Evolutionary conservation across 805 yeast species (phyloP).

Genomic region (Millerozyma acaciae): DNA sequence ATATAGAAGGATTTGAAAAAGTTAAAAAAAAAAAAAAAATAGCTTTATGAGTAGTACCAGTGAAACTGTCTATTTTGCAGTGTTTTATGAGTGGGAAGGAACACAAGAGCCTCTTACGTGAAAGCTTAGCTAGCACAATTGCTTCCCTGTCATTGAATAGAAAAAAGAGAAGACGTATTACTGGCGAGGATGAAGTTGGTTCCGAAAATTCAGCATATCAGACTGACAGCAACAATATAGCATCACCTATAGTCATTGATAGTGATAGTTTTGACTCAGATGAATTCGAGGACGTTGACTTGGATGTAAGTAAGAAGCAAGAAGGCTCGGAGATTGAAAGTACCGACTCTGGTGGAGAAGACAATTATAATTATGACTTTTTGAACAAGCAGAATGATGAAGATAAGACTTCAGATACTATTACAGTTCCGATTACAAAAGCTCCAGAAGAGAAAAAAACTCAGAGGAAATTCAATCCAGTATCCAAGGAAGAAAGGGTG

Average conservation of each 20-base stretch:
- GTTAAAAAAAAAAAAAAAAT: too few relatives aligned
- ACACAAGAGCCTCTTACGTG: too few relatives aligned
- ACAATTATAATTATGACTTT: slow-evolving; percentile 2
- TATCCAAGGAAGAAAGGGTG: slow-evolving; percentile 50
- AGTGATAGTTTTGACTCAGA: slow-evolving; percentile 28
- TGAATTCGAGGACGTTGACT: slow-evolving; percentile 29
- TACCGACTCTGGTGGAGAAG: background rate
- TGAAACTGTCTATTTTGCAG: too few relatives aligned
- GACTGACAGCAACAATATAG: background rate
- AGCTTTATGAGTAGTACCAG: too few relatives aligned
- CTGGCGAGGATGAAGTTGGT: slow-evolving; percentile 7
- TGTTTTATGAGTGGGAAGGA: too few relatives aligned
- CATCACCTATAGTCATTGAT: background rate
- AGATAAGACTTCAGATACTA: slow-evolving; percentile 7
- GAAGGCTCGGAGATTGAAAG: background rate
- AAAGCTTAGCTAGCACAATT: too few relatives aligned
- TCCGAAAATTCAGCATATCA: slow-evolving; percentile 13
- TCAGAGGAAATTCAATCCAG: slow-evolving; percentile 28
- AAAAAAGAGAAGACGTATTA: background rate
- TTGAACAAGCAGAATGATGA: slow-evolving; percentile 5
- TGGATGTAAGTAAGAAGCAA: slow-evolving; percentile 7
- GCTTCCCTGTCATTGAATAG: too few relatives aligned
- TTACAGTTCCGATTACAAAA: slow-evolving; percentile 13
- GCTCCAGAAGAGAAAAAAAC: slow-evolving; percentile 12
- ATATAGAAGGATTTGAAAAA: too few relatives aligned